Percentiles rank a stretch among this genome's conserved stretches.
Evolutionary conservation across 176 grass and related monocot species (phyloP).

Genomic region (Alopecurus myosuroides): DNA sequence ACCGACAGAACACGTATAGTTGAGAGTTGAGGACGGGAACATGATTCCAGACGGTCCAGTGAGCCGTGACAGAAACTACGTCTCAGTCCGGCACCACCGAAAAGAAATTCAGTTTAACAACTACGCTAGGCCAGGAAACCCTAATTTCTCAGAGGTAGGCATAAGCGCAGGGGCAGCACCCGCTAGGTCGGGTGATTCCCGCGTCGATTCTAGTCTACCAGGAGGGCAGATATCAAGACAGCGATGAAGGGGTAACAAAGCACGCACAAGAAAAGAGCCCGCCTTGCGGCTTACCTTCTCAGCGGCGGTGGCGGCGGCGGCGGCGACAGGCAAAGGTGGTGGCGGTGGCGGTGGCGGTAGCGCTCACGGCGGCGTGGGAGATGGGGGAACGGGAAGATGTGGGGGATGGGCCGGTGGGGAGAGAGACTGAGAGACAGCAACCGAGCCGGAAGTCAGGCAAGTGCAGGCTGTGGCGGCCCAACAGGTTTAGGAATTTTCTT

Average conservation of each 20-base stretch:
- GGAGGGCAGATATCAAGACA: not conserved
- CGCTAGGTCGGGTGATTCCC: not conserved
- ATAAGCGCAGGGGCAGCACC: not conserved
- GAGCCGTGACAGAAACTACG: not conserved
- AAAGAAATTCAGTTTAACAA: not conserved
- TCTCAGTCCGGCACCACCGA: not conserved
- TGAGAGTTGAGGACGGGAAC: not conserved
- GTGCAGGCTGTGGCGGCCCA: not conserved
- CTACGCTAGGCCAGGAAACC: not conserved
- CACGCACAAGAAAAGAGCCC: not conserved
- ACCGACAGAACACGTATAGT: not conserved
- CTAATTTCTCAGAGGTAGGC: not conserved
- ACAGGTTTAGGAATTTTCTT: not conserved
- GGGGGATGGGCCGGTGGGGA: not conserved
- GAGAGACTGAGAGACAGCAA: not conserved
- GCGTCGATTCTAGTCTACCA: not conserved
- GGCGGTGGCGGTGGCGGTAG: not conserved
- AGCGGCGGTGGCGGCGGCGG: not conserved
- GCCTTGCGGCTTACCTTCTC: not conserved
- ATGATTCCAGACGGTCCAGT: not conserved
- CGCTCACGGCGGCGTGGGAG: not conserved
- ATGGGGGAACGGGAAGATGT: not conserved
- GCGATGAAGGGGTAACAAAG: not conserved
- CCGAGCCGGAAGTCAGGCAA: not conserved
- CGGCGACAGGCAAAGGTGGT: not conserved